phyloP scores from a whole-genome alignment of 164 flowering plant genomes.

The Chimonanthus salicifolius region DNA sequence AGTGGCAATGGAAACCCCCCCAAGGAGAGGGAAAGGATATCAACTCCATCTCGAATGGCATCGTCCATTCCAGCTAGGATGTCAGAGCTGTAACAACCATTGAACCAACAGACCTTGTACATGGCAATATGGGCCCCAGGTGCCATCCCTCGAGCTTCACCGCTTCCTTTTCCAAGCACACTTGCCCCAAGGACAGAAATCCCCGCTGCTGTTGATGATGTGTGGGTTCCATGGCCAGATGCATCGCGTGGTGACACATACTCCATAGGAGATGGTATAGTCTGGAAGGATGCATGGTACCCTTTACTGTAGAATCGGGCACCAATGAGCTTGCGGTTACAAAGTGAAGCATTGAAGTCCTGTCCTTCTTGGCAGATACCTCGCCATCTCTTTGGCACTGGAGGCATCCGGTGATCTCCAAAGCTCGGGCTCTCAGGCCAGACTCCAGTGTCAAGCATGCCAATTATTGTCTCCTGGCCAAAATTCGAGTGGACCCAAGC shows the following conservation, averaged over 20 bases:
- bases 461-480: slow-evolving; percentile 68
- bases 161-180: slow-evolving; percentile 70
- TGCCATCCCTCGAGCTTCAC: slow-evolving; percentile 85
- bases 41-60: slow-evolving; percentile 85
- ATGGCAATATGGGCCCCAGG: slow-evolving; percentile 83
- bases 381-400: slow-evolving; percentile 64
- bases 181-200: slow-evolving; percentile 53
- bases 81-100: slow-evolving; percentile 89
- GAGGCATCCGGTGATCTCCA: slow-evolving; percentile 57
- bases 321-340: slow-evolving; percentile 81
- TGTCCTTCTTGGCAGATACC: slow-evolving; percentile 75
- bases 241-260: slow-evolving; percentile 74
- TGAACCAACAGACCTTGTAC: slow-evolving; percentile 93
- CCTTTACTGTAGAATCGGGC: slow-evolving; percentile 76
- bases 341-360: slow-evolving; percentile 44
- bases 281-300: slow-evolving; percentile 38
- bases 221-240: slow-evolving; percentile 95
- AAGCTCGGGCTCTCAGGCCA: slow-evolving; percentile 98
- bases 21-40: slow-evolving; percentile 78
- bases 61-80: slow-evolving; percentile 88
- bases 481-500: slow-evolving; percentile 38
- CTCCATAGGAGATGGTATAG: slow-evolving; percentile 29
- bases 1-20: slow-evolving; percentile 85
- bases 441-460: slow-evolving; percentile 81
- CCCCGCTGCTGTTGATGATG: slow-evolving; percentile 84